These are phyloP conservation scores for Neurospora terricola DNA, from an alignment of 495 filamentous ascomycete species.

Conservation along the genomic window DNA sequence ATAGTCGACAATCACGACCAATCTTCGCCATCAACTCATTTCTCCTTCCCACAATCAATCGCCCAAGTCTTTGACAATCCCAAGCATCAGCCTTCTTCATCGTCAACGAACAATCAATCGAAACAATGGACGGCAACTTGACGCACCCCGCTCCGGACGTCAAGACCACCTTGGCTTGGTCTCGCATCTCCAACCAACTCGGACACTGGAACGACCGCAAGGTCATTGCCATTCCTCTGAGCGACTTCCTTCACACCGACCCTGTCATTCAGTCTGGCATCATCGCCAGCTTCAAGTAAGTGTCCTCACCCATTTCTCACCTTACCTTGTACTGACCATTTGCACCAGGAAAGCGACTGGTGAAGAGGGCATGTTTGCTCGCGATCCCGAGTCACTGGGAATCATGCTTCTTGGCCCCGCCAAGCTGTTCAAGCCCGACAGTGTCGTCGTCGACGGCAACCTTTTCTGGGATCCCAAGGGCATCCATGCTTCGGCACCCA, in stretches of 20 bases:
- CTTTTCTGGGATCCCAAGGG: conserved; percentile 6
- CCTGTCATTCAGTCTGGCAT: background rate
- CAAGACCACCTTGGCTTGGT: background rate
- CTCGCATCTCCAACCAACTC: conserved; percentile 8
- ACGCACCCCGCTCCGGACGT: background rate
- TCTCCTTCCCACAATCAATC: background rate
- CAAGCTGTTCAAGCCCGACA: conserved; percentile 1
- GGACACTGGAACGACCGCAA: conserved; percentile 11
- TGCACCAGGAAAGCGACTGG: background rate
- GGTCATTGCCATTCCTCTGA: conserved; percentile 9
- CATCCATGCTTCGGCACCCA: background rate
- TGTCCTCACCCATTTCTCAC: background rate
- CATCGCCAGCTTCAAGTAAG: background rate
- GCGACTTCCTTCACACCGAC: background rate
- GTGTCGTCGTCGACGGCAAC: background rate
- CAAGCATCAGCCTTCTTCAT: background rate
- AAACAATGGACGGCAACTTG: background rate
- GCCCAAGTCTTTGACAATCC: background rate
- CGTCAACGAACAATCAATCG: background rate
- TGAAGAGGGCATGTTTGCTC: conserved; percentile 1
- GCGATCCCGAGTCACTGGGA: background rate
- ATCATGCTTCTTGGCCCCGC: conserved; percentile 10
- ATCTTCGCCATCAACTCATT: background rate
- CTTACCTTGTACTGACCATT: background rate
- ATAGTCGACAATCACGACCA: background rate